Base-by-base conservation (phyloP, 495 filamentous ascomycete genomes). In the Viridothelium virens region DNA sequence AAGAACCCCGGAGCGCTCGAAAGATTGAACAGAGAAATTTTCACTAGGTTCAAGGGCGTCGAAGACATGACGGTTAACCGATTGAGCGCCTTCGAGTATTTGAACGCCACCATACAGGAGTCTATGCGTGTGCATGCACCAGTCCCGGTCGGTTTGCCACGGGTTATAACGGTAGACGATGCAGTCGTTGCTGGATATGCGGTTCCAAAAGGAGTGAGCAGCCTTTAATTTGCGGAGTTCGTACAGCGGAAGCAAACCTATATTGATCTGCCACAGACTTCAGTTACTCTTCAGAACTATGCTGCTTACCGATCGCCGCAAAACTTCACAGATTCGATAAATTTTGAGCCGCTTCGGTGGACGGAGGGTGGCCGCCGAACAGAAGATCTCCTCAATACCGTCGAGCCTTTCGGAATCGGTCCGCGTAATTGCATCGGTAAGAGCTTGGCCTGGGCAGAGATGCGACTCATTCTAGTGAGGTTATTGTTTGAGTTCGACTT, bases 111-210 rank as follows among this genome's bases (percentile, higher is more conserved):
- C 53, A 73, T 87, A 0, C 76, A 85, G 56, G 86, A 89, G 70
- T 76, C 77, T 1, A 71, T 89, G 63, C 80, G 86, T 2, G 77
- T 85, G 65, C 85, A 85, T 68, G 83, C 86, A 6, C 85, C 86
- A 1, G 76, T 83, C 3, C 76, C 84, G 0, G 76, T 65, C 31
- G 80, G 77, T 0, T 66, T 82, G 12, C 79, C 80, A 7, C 73
- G 85, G 2, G 69, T 78, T 0, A 76, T 77, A 10, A 79, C 83
- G 2, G 70, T 72, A 34, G 77, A 73, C 0, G 85, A 85, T 14
- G 77, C 73, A 0, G 75, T 62, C 1, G 78, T 88, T n/a, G 68
- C 72, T 38, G 84, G 79, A 1, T 50, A 80, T 9, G 81, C 67
- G 48, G 73, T 82, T 33, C 75, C 79, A 12, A 77, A 61, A 37